phyloP scores from a whole-genome alignment of 441 rosid genomes.

The Flueggea neowawraea region DNA sequence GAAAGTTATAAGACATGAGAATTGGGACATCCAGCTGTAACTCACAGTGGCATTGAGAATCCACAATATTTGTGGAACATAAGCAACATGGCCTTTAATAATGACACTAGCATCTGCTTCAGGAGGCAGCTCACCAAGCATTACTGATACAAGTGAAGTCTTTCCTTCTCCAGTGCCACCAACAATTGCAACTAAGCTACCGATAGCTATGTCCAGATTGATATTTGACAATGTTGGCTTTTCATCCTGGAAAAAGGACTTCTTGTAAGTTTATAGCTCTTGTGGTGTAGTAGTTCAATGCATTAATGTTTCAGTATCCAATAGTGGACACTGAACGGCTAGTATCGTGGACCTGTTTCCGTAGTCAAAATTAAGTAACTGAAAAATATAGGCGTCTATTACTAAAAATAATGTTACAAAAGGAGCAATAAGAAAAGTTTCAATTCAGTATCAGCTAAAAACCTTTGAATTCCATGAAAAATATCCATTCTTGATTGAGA shows the following conservation, averaged over 20 bases:
- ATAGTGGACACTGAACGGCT: no score
- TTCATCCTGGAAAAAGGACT: constrained; percentile 42
- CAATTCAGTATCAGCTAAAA: no score
- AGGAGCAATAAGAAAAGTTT: background rate
- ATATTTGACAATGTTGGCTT: constrained; percentile 71
- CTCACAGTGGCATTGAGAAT: constrained; percentile 97
- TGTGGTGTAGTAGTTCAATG: no score
- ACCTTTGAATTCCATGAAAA: constrained; percentile 98
- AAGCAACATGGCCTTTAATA: constrained; percentile 86
- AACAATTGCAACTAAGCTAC: constrained; percentile 89
- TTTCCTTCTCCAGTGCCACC: constrained; percentile 99
- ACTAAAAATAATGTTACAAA: no score
- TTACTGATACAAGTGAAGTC: constrained; percentile 93
- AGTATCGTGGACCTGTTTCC: no score
- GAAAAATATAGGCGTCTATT: no score
- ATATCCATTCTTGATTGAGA: constrained; percentile 77
- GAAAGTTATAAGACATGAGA: constrained; percentile 3
- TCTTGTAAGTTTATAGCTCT: background rate
- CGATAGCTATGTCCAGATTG: constrained; percentile 75
- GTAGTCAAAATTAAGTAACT: background rate
- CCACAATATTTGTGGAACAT: constrained; percentile 99
- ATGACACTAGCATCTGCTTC: constrained; percentile 44
- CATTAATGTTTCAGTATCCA: no score
- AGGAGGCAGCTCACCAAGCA: constrained; percentile 93
- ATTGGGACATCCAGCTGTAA: constrained; percentile 25